Evolutionary conservation across 169 alveolate genomes (phyloP), one percentile per base, ranked within the genome.

Genomic region (Sarcocystis neurona): DNA sequence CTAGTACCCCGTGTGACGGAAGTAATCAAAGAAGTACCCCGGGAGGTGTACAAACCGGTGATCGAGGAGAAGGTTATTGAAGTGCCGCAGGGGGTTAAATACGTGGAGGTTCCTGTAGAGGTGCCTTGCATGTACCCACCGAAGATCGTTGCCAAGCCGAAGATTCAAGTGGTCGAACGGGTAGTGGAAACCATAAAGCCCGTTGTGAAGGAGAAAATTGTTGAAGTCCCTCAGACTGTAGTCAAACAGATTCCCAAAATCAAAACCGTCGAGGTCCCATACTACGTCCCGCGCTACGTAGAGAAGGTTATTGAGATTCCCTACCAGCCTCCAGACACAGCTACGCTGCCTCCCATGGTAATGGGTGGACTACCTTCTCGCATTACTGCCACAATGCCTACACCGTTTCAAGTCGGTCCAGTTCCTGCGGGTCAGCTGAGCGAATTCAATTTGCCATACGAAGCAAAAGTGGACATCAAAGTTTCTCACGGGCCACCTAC

Each of bases 111-210:
- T 39, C 97, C 97, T 4, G 96, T 95, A 47, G 97, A 95, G 82
- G 97, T 95, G 20, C 97, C 97, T 34, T 94, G 96, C 84, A 92
- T 94, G 27, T 95, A 95, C 80, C 97, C 97, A n/a, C 97, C 97
- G 10, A 95, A 94, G 90, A 95, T 95, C 60, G 94, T 95, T 47
- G 96, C 97, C 10, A 92, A 90, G 39, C 96, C 96, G 12, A 94
- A 93, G 88, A 93, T 94, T 34, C 95, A 95, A 74, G 90, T 94
- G 78, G 96, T 95, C 18, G 97, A 95, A 79, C 88, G 97, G 63
- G 93, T 93, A 27, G 97, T 95, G 56, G 96, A 95, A 72, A 92
- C 96, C 46, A 92, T 94, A 27, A 94, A 93, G 66, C 97, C 97
- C 32, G 95, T 95, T 27, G 95, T 94, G 23, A 93, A 94, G 84